These are phyloP conservation scores for Leccinum imitatum DNA, from an alignment of 768 basidiomycete species.

Conservation along the genomic window DNA sequence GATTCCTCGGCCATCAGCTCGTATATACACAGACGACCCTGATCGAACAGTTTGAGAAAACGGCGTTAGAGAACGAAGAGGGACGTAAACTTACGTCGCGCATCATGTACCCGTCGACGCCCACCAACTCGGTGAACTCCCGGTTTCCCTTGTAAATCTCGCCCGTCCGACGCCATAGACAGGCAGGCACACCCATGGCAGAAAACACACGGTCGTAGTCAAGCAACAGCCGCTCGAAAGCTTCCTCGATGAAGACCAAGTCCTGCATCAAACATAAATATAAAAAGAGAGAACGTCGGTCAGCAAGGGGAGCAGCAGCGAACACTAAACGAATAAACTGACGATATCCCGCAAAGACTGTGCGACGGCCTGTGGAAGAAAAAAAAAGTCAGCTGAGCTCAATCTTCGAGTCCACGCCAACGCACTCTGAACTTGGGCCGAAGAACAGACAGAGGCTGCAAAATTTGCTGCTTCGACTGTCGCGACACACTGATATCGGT, in stretches of 20 bases:
- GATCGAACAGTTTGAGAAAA: constrained; percentile 3
- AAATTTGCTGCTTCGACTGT: constrained; percentile 87
- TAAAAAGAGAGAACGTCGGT: background rate
- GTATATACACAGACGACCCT: constrained; percentile 94
- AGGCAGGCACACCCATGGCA: constrained; percentile 96
- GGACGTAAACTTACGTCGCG: constrained; percentile 63
- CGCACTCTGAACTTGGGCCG: background rate
- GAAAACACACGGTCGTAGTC: constrained; percentile 95
- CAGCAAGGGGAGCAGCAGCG: background rate
- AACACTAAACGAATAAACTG: background rate
- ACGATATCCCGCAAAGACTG: background rate
- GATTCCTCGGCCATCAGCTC: constrained; percentile 98
- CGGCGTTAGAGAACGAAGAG: background rate
- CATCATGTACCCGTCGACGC: constrained; percentile 84
- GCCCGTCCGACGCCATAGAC: constrained; percentile 93
- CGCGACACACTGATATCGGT: constrained; percentile 66
- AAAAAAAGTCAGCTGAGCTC: background rate
- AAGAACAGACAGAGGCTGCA: constrained; percentile 72
- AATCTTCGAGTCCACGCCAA: background rate
- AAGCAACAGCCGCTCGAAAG: constrained; percentile 90
- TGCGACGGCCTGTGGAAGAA: background rate
- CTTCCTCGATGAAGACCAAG: constrained; percentile 96
- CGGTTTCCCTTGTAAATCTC: constrained; percentile 99
- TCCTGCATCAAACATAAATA: constrained; percentile 48
- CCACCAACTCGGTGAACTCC: constrained; percentile 89